Percentiles rank a stretch among this genome's conserved stretches.
Evolutionary conservation across 176 grass and related monocot species (phyloP).

Genomic region (Aegilops umbellulata): DNA sequence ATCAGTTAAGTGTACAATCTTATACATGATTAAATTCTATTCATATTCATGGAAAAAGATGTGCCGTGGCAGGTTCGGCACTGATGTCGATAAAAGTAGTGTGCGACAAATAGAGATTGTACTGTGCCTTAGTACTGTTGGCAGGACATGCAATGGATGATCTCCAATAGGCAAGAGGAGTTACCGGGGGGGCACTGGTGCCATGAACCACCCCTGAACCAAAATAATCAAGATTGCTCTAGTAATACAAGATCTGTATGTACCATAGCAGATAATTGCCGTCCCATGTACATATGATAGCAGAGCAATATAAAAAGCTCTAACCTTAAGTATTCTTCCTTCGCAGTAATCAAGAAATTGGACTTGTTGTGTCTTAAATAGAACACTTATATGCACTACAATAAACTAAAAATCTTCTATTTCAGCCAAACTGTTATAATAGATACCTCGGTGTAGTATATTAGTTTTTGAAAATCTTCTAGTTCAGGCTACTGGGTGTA

Average conservation of each 20-base stretch:
- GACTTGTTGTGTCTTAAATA: not conserved
- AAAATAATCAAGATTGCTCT: not conserved
- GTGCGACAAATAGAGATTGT: not conserved
- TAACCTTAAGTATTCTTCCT: not conserved
- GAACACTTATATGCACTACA: not conserved
- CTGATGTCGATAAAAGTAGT: not conserved
- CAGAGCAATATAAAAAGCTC: not conserved
- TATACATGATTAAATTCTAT: not conserved
- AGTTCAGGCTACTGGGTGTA: not conserved
- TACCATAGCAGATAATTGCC: not conserved
- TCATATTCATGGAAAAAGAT: not conserved
- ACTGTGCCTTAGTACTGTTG: not conserved
- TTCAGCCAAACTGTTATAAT: conserved; percentile 23
- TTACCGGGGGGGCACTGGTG: not conserved
- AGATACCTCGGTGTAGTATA: not conserved
- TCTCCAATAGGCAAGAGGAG: not conserved
- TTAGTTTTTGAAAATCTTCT: conserved; percentile 17
- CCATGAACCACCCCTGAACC: not conserved
- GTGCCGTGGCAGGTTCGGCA: not conserved
- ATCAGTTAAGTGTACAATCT: not conserved
- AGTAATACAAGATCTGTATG: conserved; percentile 1
- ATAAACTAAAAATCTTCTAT: not conserved
- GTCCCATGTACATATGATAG: not conserved
- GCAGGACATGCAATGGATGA: not conserved
- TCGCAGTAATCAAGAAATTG: conserved; percentile 11